A percentile compares a stretch with the other conserved stretches of the same genome.
These are phyloP conservation scores for Talaromyces nanjingensis DNA, from an alignment of 495 filamentous ascomycete species.

Conservation along the genomic window DNA sequence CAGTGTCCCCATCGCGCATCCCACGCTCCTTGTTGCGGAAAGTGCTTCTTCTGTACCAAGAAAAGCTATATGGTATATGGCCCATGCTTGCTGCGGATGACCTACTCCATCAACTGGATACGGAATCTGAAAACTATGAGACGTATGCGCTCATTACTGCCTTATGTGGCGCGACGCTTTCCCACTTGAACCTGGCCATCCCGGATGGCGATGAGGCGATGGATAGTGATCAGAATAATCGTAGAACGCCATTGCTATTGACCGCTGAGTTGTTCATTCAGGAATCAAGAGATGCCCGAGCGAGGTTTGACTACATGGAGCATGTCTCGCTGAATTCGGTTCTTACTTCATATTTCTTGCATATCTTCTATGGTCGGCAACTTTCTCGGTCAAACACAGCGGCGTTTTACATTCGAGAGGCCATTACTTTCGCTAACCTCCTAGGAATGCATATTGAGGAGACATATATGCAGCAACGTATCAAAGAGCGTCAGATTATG, in stretches of 20 bases:
- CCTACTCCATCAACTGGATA: background rate
- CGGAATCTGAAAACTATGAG: slow-evolving; percentile 24
- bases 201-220: background rate
- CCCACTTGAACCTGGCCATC: slow-evolving; percentile 27
- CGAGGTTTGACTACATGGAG: slow-evolving; percentile 5
- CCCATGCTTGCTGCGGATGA: background rate
- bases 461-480: background rate
- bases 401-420: slow-evolving; percentile 34
- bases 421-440: slow-evolving; percentile 34
- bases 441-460: slow-evolving; percentile 1
- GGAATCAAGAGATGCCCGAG: background rate
- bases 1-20: background rate
- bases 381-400: slow-evolving; percentile 32
- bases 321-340: slow-evolving; percentile 17
- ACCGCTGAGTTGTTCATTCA: background rate
- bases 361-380: slow-evolving; percentile 38
- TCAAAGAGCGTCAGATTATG: background rate
- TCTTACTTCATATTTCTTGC: slow-evolving; percentile 38
- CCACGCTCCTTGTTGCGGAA: background rate
- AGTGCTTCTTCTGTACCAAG: background rate
- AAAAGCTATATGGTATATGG: slow-evolving; percentile 1
- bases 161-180: slow-evolving; percentile 36
- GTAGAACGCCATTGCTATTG: background rate
- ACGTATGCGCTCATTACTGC: slow-evolving; percentile 32
- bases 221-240: no score